Conservation (phyloP, 352 stramenopile species). For the Phytophthora pini region DNA sequence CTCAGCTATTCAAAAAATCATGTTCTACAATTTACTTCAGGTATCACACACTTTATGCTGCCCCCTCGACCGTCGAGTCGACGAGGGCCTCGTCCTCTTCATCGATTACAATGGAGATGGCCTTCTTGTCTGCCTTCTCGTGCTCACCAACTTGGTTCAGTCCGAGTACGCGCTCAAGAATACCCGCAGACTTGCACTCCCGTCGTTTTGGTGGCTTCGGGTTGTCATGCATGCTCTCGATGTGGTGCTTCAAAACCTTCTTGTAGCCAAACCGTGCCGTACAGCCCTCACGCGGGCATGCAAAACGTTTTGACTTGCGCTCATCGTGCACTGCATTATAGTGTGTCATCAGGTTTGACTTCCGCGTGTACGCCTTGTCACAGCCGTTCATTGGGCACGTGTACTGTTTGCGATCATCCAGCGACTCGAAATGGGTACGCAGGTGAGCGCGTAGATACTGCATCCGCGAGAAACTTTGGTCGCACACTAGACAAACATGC, state of each 20-base stretch:
- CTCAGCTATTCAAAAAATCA: no score
- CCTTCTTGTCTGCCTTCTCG: background rate
- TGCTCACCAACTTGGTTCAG: constrained; percentile 36
- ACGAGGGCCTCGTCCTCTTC: background rate
- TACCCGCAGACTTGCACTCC: constrained; percentile 34
- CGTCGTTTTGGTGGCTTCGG: constrained; percentile 35
- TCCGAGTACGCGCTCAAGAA: constrained; percentile 46
- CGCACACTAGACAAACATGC: constrained; percentile 61
- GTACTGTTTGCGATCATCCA: constrained; percentile 71
- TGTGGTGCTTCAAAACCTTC: constrained; percentile 66
- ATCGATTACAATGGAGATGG: background rate
- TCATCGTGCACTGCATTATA: constrained; percentile 75
- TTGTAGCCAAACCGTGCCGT: constrained; percentile 78
- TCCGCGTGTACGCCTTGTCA: constrained; percentile 68
- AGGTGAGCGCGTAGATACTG: constrained; percentile 67
- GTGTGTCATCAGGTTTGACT: constrained; percentile 80
- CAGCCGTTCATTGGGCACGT: constrained; percentile 66
- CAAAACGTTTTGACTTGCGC: constrained; percentile 66
- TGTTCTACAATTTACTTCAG: no score
- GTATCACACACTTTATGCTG: no score
- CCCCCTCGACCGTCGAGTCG: no score
- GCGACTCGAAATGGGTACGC: constrained; percentile 64
- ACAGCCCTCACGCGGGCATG: constrained; percentile 65
- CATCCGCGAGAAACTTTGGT: constrained; percentile 54
- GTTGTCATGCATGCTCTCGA: constrained; percentile 68